Percentiles rank a stretch among this genome's conserved stretches.
phyloP scores from a whole-genome alignment of 495 filamentous ascomycete species.

The Rostrohypoxylon terebratum region DNA sequence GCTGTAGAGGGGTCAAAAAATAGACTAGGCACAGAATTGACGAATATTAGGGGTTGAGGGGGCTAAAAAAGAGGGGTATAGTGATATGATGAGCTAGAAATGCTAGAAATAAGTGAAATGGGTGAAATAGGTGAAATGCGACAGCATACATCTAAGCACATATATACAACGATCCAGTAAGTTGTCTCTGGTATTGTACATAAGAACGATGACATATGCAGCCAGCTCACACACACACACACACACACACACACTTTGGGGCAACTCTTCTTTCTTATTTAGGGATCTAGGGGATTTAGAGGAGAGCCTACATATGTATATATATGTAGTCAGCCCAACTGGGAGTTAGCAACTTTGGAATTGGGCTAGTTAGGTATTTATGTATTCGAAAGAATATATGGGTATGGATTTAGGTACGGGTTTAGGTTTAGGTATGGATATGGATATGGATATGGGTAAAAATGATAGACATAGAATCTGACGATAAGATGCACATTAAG shows the following conservation, averaged over 20 bases:
- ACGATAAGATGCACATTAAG: slow-evolving; percentile 33
- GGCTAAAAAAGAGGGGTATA: slow-evolving; percentile 49
- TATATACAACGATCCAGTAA: slow-evolving; percentile 11
- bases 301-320: slow-evolving; percentile 1
- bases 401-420: slow-evolving; percentile 1
- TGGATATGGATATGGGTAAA: slow-evolving; percentile 30
- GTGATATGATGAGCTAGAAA: slow-evolving; percentile 34
- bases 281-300: neutral
- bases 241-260: slow-evolving; percentile 29
- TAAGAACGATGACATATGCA: slow-evolving; percentile 34
- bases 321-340: slow-evolving; percentile 26
- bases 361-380: neutral
- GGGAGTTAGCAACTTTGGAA: slow-evolving; percentile 8
- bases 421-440: no score
- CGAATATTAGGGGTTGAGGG: slow-evolving; percentile 46
- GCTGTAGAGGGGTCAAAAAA: slow-evolving; percentile 24
- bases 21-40: slow-evolving; percentile 35
- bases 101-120: no score
- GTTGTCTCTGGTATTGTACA: neutral
- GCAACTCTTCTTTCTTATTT: neutral
- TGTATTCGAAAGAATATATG: slow-evolving; percentile 32
- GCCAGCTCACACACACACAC: slow-evolving; percentile 32
- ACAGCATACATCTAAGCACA: slow-evolving; percentile 37
- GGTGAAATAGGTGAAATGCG: slow-evolving; percentile 44
- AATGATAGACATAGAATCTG: slow-evolving; percentile 30